phyloP scores from a whole-genome alignment of 2,329 filamentous ascomycete genomes.

The Albophoma yamanashiensis region DNA sequence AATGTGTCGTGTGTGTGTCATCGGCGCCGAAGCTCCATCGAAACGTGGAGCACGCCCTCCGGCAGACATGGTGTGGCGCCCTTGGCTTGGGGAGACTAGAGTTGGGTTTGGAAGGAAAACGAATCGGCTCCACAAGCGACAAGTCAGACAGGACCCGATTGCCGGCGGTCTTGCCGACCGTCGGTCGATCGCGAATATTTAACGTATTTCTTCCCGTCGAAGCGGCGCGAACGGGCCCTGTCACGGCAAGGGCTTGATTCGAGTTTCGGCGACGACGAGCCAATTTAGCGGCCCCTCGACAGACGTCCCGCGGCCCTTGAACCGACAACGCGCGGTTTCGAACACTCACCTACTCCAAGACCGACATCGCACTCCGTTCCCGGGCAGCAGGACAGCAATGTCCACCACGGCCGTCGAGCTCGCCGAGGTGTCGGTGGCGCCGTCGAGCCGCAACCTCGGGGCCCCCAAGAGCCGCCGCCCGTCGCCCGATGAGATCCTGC shows the following conservation, averaged over 20 bases:
- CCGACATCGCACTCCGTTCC: neutral
- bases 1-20: neutral
- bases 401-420: neutral
- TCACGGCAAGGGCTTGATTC: neutral
- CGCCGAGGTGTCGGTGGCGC: neutral
- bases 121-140: neutral
- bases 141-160: neutral
- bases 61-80: neutral
- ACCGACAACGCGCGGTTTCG: neutral
- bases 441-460: neutral
- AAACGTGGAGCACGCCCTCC: neutral
- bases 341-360: neutral
- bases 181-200: no score
- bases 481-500: constrained; percentile 16
- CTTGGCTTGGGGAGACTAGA: neutral
- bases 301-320: neutral
- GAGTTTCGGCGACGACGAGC: neutral
- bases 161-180: no score
- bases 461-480: neutral
- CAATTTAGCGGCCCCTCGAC: neutral
- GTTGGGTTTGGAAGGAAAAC: no score
- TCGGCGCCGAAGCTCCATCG: neutral
- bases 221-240: neutral
- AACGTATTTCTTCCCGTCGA: no score
- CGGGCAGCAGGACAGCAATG: neutral